Evolutionary conservation across 2,329 filamentous ascomycete species (phyloP).

Genomic region (Dactylellina sp.): DNA sequence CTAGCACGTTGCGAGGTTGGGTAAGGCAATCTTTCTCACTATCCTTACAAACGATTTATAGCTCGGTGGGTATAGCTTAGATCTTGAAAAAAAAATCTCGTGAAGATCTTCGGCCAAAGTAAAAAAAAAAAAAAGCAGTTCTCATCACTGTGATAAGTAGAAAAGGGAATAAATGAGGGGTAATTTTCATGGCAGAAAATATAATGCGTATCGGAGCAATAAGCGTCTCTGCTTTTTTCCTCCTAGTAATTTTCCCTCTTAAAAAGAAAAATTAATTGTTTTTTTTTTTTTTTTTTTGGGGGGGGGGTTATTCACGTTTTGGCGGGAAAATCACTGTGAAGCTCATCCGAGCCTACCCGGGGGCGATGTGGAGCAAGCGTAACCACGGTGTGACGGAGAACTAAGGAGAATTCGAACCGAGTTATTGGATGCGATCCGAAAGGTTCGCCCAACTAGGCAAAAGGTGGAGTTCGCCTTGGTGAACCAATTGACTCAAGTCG

Average conservation of each 20-base stretch:
- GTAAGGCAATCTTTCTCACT: background rate
- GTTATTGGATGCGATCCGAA: constrained; percentile 56
- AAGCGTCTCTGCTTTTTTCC: background rate
- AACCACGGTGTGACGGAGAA: constrained; percentile 46
- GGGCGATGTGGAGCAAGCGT: constrained; percentile 42
- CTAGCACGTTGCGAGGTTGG: background rate
- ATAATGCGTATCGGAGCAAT: background rate
- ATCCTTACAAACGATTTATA: background rate
- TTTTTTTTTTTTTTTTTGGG: background rate
- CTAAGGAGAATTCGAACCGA: constrained; percentile 56
- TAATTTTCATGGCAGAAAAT: background rate
- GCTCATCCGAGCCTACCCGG: constrained; percentile 55
- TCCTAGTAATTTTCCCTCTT: background rate
- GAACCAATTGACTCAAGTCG: constrained; percentile 23
- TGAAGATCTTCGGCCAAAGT: background rate
- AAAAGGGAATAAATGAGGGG: constrained; percentile 19
- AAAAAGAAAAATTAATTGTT: background rate
- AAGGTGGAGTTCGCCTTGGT: constrained; percentile 39
- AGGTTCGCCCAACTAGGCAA: constrained; percentile 21
- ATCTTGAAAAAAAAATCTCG: background rate
- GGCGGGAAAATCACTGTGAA: constrained; percentile 29
- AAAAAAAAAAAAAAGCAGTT: constrained; percentile 1
- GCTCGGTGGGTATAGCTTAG: background rate
- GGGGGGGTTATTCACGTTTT: constrained; percentile 12
- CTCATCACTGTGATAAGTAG: background rate